Evolutionary conservation across 129 eudicot species (phyloP), one percentile per base, ranked within the genome.

Genomic region (Saussurea involucrata): DNA sequence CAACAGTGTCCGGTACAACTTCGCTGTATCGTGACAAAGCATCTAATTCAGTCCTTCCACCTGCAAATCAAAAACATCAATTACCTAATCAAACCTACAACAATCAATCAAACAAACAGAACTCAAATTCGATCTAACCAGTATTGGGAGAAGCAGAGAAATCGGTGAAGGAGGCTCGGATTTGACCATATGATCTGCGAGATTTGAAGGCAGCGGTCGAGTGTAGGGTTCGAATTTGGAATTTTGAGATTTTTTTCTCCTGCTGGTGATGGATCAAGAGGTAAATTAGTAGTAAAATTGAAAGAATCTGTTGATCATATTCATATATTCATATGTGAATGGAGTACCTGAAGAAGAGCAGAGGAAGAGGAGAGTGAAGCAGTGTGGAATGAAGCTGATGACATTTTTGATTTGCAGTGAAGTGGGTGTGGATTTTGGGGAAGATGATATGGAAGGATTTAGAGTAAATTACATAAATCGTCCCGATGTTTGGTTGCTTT

Each of bases 1-100:
- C 85, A 65, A 95, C 99, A 4, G 99, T 95, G 83, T 95, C 99
- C 12, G 99, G 99, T 76, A 95, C 97, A 44, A 92, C 90, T 92
- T 95, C 96, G 46, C 99, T 95, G 70, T 79, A 87, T 60, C 78
- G 80, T 66, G 96, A 82, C 44, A 95, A 89, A 66, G 95, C 89
- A 73, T 92, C 97, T 57, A 95, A 79, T 81, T 95, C 99, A 44
- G 92, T 92, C 22, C 85, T 85, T 74, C 87, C 78, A 85, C 92
- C 99, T 95, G 66, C 67, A 61, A 10, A 84, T 63, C 3, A 71
- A 31, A 22, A 6, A 21, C 29, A 42, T 72, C 15, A 22, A 36
- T 24, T 24, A 46, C 4, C 29, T 11, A 75, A 37, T 46, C 21
- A 34, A 73, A 76, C 15, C 21, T 40, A 64, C 42, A 4, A 67